phyloP scores from a whole-genome alignment of 495 filamentous ascomycete genomes.

The Xanthoparmelia taractica region DNA sequence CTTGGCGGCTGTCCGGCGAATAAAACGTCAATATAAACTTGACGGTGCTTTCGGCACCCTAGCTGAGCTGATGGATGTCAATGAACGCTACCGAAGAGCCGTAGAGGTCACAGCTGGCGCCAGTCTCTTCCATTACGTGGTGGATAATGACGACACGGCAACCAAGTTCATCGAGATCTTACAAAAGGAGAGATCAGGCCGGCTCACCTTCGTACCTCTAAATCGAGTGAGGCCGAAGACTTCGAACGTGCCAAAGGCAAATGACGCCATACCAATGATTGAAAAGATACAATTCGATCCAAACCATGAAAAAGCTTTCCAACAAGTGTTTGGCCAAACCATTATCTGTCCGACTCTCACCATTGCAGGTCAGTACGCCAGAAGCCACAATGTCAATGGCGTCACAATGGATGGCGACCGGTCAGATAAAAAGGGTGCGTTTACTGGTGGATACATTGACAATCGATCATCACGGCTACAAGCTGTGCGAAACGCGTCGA shows the following conservation, averaged over 20 bases:
- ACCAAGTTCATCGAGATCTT: conserved; percentile 71
- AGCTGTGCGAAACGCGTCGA: conserved; percentile 66
- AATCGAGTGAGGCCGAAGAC: conserved; percentile 63
- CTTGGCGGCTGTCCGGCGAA: conserved; percentile 67
- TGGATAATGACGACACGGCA: conserved; percentile 85
- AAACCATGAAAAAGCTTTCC: conserved; percentile 74
- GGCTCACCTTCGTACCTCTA: conserved; percentile 91
- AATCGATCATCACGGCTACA: conserved; percentile 72
- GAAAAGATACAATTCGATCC: conserved; percentile 75
- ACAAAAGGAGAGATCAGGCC: conserved; percentile 70
- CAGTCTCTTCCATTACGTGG: conserved; percentile 93
- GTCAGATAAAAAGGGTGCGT: conserved; percentile 84
- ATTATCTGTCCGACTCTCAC: conserved; percentile 86
- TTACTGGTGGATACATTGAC: conserved; percentile 91
- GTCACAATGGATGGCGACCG: conserved; percentile 93
- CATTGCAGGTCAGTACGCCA: conserved; percentile 78
- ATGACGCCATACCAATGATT: conserved; percentile 79
- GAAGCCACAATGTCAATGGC: conserved; percentile 81
- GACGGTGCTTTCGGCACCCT: conserved; percentile 88
- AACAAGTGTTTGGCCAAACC: conserved; percentile 90
- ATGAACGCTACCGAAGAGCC: conserved; percentile 77
- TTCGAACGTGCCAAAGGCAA: conserved; percentile 70
- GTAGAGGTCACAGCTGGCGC: conserved; percentile 89
- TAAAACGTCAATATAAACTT: conserved; percentile 68
- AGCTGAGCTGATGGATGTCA: conserved; percentile 80